Percentiles rank a stretch among this genome's conserved stretches.
These are phyloP conservation scores for Turnera subulata DNA, from an alignment of 345 rosid species.

Conservation along the genomic window DNA sequence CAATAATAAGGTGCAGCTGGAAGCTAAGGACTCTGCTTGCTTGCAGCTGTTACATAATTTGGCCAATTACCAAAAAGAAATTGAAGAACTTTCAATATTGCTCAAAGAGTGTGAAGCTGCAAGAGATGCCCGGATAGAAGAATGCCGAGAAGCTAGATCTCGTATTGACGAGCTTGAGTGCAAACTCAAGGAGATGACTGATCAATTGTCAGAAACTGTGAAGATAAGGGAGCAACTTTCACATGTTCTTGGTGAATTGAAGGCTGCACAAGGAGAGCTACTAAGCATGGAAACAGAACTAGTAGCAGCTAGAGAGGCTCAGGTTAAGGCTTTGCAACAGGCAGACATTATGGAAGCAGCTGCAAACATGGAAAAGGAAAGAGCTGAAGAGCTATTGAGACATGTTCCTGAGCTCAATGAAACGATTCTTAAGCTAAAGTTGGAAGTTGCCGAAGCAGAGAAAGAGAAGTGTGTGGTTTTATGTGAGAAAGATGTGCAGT, in stretches of 20 bases:
- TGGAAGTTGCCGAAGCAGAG: constrained; percentile 25
- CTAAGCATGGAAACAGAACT: constrained; percentile 37
- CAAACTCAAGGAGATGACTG: constrained; percentile 31
- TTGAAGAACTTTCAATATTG: constrained; percentile 32
- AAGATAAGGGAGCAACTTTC: constrained; percentile 29
- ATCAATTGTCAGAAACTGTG: constrained; percentile 23
- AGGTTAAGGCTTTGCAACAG: constrained; percentile 29
- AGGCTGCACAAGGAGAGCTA: constrained; percentile 30
- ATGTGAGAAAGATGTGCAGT: constrained; percentile 28
- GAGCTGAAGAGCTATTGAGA: constrained; percentile 29
- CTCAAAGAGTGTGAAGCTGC: constrained; percentile 34
- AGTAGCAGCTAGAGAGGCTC: constrained; percentile 30
- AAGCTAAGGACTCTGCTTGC: constrained; percentile 42
- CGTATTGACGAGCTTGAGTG: constrained; percentile 29
- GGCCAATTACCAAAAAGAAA: constrained; percentile 29
- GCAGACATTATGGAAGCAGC: constrained; percentile 34
- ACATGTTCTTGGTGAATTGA: constrained; percentile 31
- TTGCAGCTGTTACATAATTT: constrained; percentile 32
- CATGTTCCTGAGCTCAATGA: constrained; percentile 27
- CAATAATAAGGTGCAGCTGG: constrained; percentile 39
- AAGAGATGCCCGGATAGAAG: constrained; percentile 25
- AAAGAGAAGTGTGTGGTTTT: constrained; percentile 19
- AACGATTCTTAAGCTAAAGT: constrained; percentile 19
- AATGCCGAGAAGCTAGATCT: constrained; percentile 19
- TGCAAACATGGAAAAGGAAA: constrained; percentile 35